Evolutionary conservation across 345 rosid species (phyloP).

Genomic region (Rhizophora apiculata): DNA sequence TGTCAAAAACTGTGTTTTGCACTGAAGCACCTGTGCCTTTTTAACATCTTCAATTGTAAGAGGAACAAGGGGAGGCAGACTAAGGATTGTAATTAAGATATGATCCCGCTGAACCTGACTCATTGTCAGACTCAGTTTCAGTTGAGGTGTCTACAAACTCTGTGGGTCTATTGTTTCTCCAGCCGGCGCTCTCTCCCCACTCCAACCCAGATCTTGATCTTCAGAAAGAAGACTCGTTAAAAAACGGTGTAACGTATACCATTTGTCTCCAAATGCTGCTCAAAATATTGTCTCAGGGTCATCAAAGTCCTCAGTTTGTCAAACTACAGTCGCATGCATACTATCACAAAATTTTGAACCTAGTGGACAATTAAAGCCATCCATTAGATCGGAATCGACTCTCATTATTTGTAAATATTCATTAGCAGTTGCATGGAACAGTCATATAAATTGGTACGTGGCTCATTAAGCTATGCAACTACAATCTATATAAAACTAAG

Average conservation of each 20-base stretch:
- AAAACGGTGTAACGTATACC: slow-evolving; percentile 51
- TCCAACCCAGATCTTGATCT: slow-evolving; percentile 43
- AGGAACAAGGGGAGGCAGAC: slow-evolving; percentile 64
- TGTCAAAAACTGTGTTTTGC: neutral
- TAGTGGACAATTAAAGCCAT: no score
- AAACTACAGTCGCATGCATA: no score
- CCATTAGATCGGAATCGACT: no score
- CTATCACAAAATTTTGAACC: no score
- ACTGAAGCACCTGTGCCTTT: slow-evolving; percentile 50
- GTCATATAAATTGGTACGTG: no score
- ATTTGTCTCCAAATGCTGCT: slow-evolving; percentile 45
- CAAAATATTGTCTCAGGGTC: slow-evolving; percentile 40
- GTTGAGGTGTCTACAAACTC: slow-evolving; percentile 46
- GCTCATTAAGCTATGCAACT: no score
- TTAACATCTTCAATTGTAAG: slow-evolving; percentile 72
- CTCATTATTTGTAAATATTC: no score
- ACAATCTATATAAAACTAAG: neutral
- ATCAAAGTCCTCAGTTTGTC: slow-evolving; percentile 34
- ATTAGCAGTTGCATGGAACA: no score
- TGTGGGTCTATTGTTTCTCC: slow-evolving; percentile 38
- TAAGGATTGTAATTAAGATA: slow-evolving; percentile 53
- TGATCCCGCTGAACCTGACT: slow-evolving; percentile 43
- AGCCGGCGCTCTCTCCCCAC: slow-evolving; percentile 54
- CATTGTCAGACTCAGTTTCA: slow-evolving; percentile 43
- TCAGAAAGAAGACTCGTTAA: slow-evolving; percentile 26